Conservation (phyloP, 2,329 filamentous ascomycete species). For the Cytospora chrysosperma region DNA sequence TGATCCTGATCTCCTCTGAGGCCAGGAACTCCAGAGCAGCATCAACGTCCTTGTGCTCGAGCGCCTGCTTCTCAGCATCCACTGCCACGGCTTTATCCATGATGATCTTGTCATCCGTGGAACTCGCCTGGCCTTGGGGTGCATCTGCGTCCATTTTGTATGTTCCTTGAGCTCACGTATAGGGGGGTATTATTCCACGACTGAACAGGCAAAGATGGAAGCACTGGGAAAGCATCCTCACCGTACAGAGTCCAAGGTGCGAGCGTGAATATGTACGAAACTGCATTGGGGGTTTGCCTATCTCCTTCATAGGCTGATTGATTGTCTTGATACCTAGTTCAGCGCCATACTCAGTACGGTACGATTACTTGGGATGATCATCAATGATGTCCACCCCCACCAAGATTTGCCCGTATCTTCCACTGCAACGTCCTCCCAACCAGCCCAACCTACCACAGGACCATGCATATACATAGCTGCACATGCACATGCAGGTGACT, state of each 20-base stretch:
- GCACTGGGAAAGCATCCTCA: not conserved
- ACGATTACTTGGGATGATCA: not conserved
- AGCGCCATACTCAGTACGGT: not conserved
- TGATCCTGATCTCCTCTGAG: conserved; percentile 6
- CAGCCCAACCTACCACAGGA: not conserved
- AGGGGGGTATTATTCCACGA: not conserved
- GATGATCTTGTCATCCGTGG: not conserved
- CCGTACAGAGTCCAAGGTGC: not conserved
- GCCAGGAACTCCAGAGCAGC: conserved; percentile 20
- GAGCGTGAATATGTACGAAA: not conserved
- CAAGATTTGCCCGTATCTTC: not conserved
- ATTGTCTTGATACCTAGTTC: not conserved
- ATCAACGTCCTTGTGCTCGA: conserved; percentile 13
- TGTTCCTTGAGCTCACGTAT: not conserved
- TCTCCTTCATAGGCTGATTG: not conserved
- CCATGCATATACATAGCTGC: not conserved
- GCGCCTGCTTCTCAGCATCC: conserved; percentile 19
- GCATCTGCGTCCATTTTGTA: conserved; percentile 2
- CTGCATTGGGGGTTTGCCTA: not conserved
- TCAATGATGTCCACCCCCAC: not conserved
- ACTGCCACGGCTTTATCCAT: not conserved
- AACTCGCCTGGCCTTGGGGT: not conserved
- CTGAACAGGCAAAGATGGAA: not conserved
- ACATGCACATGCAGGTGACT: not conserved
- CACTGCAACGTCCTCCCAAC: not conserved